Conservation (phyloP, 2,329 filamentous ascomycete genomes). For the Saccharata proteae region DNA sequence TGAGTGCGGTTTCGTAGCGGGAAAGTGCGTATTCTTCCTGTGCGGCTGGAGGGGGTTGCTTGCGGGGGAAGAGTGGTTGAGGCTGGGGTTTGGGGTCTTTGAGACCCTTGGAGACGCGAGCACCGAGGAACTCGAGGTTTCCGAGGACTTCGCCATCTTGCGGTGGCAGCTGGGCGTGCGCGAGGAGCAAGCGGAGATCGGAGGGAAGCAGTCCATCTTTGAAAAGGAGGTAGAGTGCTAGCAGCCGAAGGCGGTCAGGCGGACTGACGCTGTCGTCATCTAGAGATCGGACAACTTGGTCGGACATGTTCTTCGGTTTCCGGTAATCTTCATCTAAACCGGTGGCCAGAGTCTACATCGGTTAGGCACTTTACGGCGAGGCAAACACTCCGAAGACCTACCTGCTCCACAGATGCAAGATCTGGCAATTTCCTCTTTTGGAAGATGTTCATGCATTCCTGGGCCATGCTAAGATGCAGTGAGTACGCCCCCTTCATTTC, state of each 20-base stretch:
- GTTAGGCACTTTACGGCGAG: background rate
- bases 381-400: constrained; percentile 14
- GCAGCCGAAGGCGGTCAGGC: constrained; percentile 68
- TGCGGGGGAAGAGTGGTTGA: constrained; percentile 59
- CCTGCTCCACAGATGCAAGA: constrained; percentile 76
- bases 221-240: constrained; percentile 77
- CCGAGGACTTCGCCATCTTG: constrained; percentile 60
- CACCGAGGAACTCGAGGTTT: constrained; percentile 75
- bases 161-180: constrained; percentile 66
- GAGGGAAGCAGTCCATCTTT: constrained; percentile 72
- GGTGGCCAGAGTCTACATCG: constrained; percentile 59
- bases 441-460: constrained; percentile 93
- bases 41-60: constrained; percentile 40
- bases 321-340: constrained; percentile 86
- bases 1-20: constrained; percentile 70
- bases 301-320: constrained; percentile 80
- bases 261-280: constrained; percentile 67
- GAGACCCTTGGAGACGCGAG: constrained; percentile 55
- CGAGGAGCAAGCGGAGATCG: constrained; percentile 73
- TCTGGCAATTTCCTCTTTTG: constrained; percentile 75
- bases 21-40: constrained; percentile 73
- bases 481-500: constrained; percentile 94
- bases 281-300: constrained; percentile 73
- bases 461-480: constrained; percentile 88
- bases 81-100: constrained; percentile 62